phyloP scores from a whole-genome alignment of 495 filamentous ascomycete species.

The Tuber microsphaerosporum region DNA sequence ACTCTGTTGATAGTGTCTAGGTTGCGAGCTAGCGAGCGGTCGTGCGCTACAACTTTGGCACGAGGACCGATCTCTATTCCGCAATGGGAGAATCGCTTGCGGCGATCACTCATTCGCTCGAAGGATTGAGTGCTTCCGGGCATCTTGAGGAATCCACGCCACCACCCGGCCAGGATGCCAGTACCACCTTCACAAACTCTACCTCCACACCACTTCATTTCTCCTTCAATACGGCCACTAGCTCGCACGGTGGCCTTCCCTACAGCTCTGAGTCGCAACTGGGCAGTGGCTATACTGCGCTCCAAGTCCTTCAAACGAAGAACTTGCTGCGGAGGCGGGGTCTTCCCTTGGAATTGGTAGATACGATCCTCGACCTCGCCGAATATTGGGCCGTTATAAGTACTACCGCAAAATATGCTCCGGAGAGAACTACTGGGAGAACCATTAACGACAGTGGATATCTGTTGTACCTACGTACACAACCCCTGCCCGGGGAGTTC shows the following conservation, averaged over 20 bases:
- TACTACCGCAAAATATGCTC: background rate
- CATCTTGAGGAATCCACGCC: too few relatives aligned
- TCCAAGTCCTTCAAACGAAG: slow-evolving; percentile 48
- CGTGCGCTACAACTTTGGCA: too few relatives aligned
- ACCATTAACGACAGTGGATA: slow-evolving; percentile 21
- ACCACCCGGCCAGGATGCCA: too few relatives aligned
- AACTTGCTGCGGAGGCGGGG: slow-evolving; percentile 44
- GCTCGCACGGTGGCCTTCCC: background rate
- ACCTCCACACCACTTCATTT: background rate
- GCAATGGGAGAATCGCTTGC: too few relatives aligned
- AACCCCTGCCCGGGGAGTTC: slow-evolving; percentile 14
- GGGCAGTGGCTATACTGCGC: background rate
- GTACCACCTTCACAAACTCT: background rate
- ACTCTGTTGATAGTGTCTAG: too few relatives aligned
- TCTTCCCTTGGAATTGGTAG: slow-evolving; percentile 59
- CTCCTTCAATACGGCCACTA: background rate
- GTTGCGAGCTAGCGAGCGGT: too few relatives aligned
- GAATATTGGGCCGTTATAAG: slow-evolving; percentile 58
- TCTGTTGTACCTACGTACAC: slow-evolving; percentile 14
- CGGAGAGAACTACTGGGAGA: slow-evolving; percentile 22
- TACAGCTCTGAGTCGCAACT: background rate
- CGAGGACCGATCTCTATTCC: too few relatives aligned
- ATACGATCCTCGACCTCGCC: slow-evolving; percentile 59
- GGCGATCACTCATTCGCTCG: too few relatives aligned
- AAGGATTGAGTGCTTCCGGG: too few relatives aligned